Base-by-base conservation (phyloP, 768 basidiomycete genomes). In the Coprinopsis sp. region DNA sequence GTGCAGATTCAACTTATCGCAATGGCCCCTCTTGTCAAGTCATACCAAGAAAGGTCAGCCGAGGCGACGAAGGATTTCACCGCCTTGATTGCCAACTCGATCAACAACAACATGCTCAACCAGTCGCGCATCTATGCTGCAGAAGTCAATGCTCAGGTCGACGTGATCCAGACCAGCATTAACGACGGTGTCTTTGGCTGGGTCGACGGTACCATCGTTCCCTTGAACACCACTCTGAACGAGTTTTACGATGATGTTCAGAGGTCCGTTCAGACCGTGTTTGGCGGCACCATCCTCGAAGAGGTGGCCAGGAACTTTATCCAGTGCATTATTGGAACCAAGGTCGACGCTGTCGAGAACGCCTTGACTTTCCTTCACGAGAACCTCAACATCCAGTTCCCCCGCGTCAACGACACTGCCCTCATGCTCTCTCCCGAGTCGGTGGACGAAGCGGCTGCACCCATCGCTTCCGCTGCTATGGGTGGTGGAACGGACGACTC, bases 151-250 rank as follows among this genome's bases (percentile, higher is more conserved):
- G 58, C 56, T 16, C 85, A 79, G 24, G 80, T 97, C 18, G 75
- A 79, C 39, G 55, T 55, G 27, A 73, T 91, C 39, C 89, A 98
- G 67, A 72, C 70, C 30, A 77, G 80, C 5, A 79, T 98, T 64
- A 91, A 97, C 61, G 69, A 90, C 31, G 87, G 87, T 21, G 66
- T 98, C 37, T 95, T 98, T 52, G 92, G 93, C 8, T 98, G 94
- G 94, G 84, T 98, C 39, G 92, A 97, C 56, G 77, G 72, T 14
- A 95, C 95, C 6, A 95, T 92, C 1, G 82, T 80, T 3, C 82
- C 84, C 5, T 76, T 99, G 44, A 99, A 99, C 64, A 69, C 72
- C 55, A 96, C 95, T 3, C 69, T 99, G 57, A 84, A 79, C 60
- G 74, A 72, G 37, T 95, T 99, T 64, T 98, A 98, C 67, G 71